Base-by-base conservation (phyloP, 768 basidiomycete genomes). In the Mycena maculata region DNA sequence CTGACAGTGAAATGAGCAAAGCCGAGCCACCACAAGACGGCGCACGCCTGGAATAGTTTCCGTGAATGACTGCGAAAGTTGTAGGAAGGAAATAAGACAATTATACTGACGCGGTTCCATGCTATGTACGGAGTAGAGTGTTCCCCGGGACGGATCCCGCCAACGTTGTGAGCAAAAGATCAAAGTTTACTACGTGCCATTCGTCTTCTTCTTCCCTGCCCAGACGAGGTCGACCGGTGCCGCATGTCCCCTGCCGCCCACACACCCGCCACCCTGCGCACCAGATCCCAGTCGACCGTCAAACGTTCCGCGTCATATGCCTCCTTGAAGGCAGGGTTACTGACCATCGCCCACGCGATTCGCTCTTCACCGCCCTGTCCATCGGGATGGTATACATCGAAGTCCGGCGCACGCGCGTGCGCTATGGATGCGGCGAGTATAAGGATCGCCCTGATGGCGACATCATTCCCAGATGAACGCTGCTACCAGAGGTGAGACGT, bases 341-440 rank as follows among this genome's bases (percentile, higher is more conserved):
- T 78, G 4, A 83, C 38, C 58, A 86, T 69, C 8, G 81, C 78
- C 81, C 82, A 85, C 15, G 84, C 84, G 38, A 86, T 80, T 38
- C 55, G 55, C 39, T 28, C 55, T 10, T 75, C 22, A 81, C 78
- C 5, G 67, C 75, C 5, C 74, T 77, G 6, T 81, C 79, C 75
- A 5, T 74, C 76, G 2, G 82, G 79, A 10, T 79, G 74, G 1
- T 76, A 63, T 0, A 84, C 72, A 47, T 84, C 83, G 65, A 85
- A 87, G 30, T 84, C 81, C 2, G 86, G 83, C 23, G 72, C 67
- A 12, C 80, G 82, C 1, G 60, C 80, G 62, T 85, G 86, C 8
- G 81, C 86, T 47, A 86, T 77, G 12, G 70, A 78, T 18, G 86
- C 84, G 7, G 80, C 78, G 9, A 78, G 76, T 23, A 87, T 85